phyloP scores from a whole-genome alignment of 1,139 yeast species.

The Debaryomyces psychrophilus region DNA sequence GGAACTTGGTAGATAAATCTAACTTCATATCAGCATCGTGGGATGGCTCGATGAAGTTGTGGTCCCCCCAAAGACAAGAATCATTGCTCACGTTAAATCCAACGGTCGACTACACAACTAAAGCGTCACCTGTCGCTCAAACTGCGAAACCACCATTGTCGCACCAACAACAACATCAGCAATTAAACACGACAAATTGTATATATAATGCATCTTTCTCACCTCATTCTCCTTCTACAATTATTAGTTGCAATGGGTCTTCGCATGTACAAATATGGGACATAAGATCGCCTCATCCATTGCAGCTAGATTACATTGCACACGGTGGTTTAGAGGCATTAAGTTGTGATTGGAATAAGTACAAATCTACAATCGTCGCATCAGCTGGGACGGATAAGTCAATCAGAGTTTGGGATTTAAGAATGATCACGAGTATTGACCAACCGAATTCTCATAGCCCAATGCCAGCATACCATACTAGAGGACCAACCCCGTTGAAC shows the following conservation, averaged over 20 bases:
- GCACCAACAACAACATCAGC: constrained; percentile 34
- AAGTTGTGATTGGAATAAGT: constrained; percentile 88
- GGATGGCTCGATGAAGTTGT: constrained; percentile 86
- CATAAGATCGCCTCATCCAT: constrained; percentile 64
- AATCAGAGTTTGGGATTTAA: constrained; percentile 82
- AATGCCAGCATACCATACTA: constrained; percentile 46
- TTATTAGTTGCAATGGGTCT: constrained; percentile 79
- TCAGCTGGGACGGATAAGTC: constrained; percentile 89
- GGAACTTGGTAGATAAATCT: constrained; percentile 82
- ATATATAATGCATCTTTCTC: constrained; percentile 82
- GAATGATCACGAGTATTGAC: constrained; percentile 60
- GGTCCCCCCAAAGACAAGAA: constrained; percentile 62
- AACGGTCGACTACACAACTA: constrained; percentile 33
- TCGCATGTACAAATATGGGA: constrained; percentile 86
- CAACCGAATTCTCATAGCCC: constrained; percentile 41
- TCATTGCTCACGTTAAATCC: constrained; percentile 63
- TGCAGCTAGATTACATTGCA: constrained; percentile 64
- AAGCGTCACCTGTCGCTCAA: constrained; percentile 26
- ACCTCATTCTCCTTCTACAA: constrained; percentile 76
- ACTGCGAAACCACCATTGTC: constrained; percentile 37
- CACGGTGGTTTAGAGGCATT: constrained; percentile 84
- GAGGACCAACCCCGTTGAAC: constrained; percentile 72
- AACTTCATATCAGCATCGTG: constrained; percentile 80
- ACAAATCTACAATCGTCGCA: constrained; percentile 75
- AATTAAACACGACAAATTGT: constrained; percentile 48